phyloP scores from a whole-genome alignment of 345 rosid species.

The Rhodamnia argentea region DNA sequence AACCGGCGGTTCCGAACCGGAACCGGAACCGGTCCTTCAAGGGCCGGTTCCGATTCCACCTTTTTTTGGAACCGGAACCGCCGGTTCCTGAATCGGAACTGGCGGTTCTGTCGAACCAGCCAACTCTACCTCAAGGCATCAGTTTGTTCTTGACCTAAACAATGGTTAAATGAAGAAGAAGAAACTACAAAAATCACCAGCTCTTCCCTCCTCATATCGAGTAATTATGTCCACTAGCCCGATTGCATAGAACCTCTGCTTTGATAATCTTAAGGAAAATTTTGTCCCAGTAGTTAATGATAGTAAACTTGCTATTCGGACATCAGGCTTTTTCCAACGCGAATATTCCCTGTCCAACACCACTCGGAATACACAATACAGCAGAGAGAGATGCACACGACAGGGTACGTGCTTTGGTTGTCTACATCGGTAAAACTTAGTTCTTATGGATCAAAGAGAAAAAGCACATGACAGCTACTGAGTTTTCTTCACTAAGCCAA shows the following conservation, averaged over 20 bases:
- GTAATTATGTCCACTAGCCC: not conserved
- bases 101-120: too few relatives aligned
- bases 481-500: not conserved
- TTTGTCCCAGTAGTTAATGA: not conserved
- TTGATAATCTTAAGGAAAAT: not conserved
- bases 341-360: not conserved
- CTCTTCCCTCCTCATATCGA: not conserved
- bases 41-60: too few relatives aligned
- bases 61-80: too few relatives aligned
- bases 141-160: not conserved
- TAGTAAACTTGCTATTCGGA: not conserved
- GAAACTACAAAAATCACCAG: not conserved
- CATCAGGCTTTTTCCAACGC: not conserved
- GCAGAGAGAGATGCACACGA: not conserved
- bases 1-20: too few relatives aligned
- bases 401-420: not conserved
- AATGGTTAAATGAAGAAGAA: not conserved
- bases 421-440: not conserved
- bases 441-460: not conserved
- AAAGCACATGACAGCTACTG: not conserved
- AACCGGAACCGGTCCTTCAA: too few relatives aligned
- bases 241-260: not conserved
- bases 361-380: accelerated
- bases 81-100: too few relatives aligned
- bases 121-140: too few relatives aligned